Conservation (phyloP, 1,284 basidiomycete species). For the Coriolopsis trogii region DNA sequence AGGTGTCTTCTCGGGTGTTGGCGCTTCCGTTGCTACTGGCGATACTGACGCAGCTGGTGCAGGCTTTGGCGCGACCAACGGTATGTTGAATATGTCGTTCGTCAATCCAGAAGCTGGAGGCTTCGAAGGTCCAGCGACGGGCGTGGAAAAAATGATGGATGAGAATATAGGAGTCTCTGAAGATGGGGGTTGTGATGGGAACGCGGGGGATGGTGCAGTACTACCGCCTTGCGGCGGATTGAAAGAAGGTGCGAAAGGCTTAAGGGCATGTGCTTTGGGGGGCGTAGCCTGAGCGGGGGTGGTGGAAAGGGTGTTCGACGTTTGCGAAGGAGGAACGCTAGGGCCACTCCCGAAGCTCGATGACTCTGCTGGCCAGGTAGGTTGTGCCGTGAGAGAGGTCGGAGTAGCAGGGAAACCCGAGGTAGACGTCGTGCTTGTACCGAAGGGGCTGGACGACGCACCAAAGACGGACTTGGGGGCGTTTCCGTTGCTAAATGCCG, state of each 20-base stretch:
- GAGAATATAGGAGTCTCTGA: conserved; percentile 5
- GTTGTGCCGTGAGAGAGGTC: conserved; percentile 7
- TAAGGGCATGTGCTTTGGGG: not conserved
- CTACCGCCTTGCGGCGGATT: conserved; percentile 1
- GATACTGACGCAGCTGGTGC: not conserved
- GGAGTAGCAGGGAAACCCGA: not conserved
- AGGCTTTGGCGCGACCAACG: not conserved
- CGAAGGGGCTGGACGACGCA: conserved; percentile 8
- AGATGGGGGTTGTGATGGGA: not conserved
- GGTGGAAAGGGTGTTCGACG: too few species aligned
- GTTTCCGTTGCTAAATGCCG: conserved; percentile 3
- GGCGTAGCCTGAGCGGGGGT: not conserved
- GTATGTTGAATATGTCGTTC: conserved; percentile 4
- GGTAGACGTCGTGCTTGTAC: not conserved
- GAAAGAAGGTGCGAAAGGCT: conserved; percentile 18
- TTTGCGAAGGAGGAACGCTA: not conserved
- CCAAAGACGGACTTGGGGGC: conserved; percentile 19
- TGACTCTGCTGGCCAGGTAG: conserved; percentile 14
- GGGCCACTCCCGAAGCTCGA: not conserved
- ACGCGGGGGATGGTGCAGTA: not conserved
- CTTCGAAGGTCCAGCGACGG: not conserved
- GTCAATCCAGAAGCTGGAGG: not conserved
- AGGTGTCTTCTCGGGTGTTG: conserved; percentile 1
- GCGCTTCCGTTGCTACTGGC: not conserved
- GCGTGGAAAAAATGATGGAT: not conserved